Evolutionary conservation across 306 rosid species (phyloP), one percentile per base, ranked within the genome.

Genomic region (Coriaria nepalensis): DNA sequence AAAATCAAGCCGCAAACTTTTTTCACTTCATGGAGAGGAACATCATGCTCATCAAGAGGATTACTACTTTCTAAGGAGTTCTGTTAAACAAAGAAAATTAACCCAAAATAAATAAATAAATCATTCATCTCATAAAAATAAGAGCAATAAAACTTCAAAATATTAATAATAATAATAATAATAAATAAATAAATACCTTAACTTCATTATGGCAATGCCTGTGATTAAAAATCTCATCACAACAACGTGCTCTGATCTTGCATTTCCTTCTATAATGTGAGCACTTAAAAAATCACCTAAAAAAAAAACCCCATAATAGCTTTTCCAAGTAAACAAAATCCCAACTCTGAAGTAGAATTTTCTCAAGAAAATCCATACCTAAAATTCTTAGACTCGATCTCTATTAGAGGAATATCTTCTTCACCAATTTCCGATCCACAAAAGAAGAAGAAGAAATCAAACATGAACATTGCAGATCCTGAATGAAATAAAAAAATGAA

Each of bases 191-290:
- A 8, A 10, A 29, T 10, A 79, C 94, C 77, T 77, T 83, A 6
- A 75, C 73, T 74, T 83, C 90, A 48, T 83, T 74, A 46, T 83
- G 94, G 54, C 90, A 83, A 59, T 83, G 90, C 49, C 90, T 68
- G 59, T 90, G 79, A 13, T 57, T 38, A 59, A 74, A 83, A 49
- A 83, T 45, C 64, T 74, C 81, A 36, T 74, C 50, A 59, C 94
- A 83, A 57, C 90, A 83, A 0, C 90, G 86, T 10, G 94, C 67
- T 60, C 74, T 65, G 34, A 83, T 72, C 65, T 65, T 77, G 75
- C 94, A 83, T 56, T 73, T 77, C 61, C 94, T 79, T 48, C 68
- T 70, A 57, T 83, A 83, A 63, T 83, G 94, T 0, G 49, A 45
- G 73, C 90, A 83, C 13, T 84, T 79, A n/a, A 50, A 64, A 33